These are phyloP conservation scores for Blumeria graminis DNA, from an alignment of 2,329 filamentous ascomycete genomes.

Conservation along the genomic window DNA sequence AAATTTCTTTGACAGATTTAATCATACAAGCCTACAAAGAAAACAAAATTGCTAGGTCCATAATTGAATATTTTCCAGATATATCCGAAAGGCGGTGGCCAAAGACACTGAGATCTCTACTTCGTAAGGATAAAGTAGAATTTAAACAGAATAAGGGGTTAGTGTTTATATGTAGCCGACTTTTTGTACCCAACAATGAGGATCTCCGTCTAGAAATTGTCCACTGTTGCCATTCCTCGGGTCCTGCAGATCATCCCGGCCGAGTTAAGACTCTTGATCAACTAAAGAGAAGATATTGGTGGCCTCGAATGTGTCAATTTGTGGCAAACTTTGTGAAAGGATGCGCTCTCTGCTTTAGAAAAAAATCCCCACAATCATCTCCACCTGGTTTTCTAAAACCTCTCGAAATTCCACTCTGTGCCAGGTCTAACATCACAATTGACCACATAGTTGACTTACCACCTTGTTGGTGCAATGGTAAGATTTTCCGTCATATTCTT, in stretches of 20 bases:
- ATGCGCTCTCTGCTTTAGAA: not conserved
- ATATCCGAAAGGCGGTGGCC: not conserved
- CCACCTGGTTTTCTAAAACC: slow-evolving; percentile 3
- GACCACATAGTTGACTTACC: slow-evolving; percentile 1
- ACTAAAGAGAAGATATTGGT: not conserved
- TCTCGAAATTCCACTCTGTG: not conserved
- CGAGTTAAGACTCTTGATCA: not conserved
- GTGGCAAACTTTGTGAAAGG: not conserved
- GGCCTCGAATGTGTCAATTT: not conserved
- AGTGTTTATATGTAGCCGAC: not conserved
- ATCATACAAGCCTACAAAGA: not conserved
- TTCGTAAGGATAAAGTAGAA: not conserved
- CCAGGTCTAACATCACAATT: slow-evolving; percentile 2
- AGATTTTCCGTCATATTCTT: not conserved
- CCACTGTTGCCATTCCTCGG: not conserved
- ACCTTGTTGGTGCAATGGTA: not conserved
- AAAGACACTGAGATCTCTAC: not conserved
- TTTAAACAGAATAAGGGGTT: not conserved
- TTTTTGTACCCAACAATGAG: not conserved
- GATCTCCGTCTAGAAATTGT: not conserved
- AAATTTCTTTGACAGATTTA: not conserved
- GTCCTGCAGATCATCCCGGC: not conserved
- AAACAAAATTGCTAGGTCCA: not conserved
- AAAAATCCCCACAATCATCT: not conserved
- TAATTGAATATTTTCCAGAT: not conserved